Percentiles rank a stretch among this genome's conserved stretches.
These are phyloP conservation scores for Aegilops bicornis DNA, from an alignment of 176 grass and related monocot species.

Conservation along the genomic window DNA sequence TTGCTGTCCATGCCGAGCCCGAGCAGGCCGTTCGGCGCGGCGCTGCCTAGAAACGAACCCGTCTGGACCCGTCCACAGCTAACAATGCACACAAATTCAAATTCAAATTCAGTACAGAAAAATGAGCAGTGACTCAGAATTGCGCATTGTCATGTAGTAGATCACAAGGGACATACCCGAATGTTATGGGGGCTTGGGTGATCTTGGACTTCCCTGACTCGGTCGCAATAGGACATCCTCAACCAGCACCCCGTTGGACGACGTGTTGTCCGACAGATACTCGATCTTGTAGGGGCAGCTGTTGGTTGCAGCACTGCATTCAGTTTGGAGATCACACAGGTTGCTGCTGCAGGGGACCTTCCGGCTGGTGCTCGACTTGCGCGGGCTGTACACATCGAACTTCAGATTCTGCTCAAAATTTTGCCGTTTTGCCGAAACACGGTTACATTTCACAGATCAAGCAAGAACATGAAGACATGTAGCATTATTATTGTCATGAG, in stretches of 20 bases:
- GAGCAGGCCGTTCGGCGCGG: conserved; percentile 79
- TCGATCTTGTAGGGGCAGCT: conserved; percentile 70
- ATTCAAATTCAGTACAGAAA: not conserved
- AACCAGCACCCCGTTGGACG: conserved; percentile 65
- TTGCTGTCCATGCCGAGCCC: conserved; percentile 77
- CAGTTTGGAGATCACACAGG: conserved; percentile 43
- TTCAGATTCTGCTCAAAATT: conserved; percentile 40
- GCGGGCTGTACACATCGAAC: conserved; percentile 63
- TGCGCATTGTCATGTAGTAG: not conserved
- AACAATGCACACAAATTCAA: conserved; percentile 31
- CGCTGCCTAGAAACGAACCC: conserved; percentile 68
- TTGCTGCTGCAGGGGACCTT: conserved; percentile 68
- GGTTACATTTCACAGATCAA: not conserved
- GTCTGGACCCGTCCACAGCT: conserved; percentile 86
- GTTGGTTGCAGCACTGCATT: conserved; percentile 38
- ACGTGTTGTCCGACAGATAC: conserved; percentile 81
- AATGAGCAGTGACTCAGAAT: not conserved
- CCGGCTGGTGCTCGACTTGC: conserved; percentile 61
- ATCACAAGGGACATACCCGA: conserved; percentile 57
- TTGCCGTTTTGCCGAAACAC: not conserved
- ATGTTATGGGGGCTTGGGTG: conserved; percentile 62
- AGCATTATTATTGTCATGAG: not conserved
- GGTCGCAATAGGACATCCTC: conserved; percentile 72
- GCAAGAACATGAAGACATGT: not conserved
- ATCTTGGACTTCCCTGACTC: conserved; percentile 41